Evolutionary conservation across 306 rosid species (phyloP).

Genomic region (Luffa acutangula): DNA sequence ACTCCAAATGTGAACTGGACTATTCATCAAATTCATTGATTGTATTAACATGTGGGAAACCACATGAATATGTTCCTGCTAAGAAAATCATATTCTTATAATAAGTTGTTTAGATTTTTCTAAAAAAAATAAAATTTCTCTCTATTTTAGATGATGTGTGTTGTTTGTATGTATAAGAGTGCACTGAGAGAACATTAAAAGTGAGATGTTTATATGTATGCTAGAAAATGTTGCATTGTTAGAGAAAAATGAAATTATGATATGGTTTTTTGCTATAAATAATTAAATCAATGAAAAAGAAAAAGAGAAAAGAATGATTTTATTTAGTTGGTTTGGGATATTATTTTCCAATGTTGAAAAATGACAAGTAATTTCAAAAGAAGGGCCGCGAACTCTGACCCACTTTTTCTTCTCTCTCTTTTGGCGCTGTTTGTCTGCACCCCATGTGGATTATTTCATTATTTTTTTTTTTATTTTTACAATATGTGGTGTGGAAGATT

Average conservation of each 20-base stretch:
- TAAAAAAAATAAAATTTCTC: neutral
- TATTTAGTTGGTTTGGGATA: neutral
- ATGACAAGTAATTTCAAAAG: neutral
- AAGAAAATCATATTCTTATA: neutral
- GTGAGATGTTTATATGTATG: neutral
- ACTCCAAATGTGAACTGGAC: neutral
- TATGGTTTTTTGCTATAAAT: neutral
- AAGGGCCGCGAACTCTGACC: slow-evolving; percentile 8
- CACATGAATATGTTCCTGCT: neutral
- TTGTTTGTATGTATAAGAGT: neutral
- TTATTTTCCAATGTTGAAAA: neutral
- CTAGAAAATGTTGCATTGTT: neutral
- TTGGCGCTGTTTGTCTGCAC: neutral
- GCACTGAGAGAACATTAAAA: neutral
- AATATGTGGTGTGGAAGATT: too few relatives aligned
- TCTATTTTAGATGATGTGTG: neutral
- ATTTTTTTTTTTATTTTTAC: too few relatives aligned
- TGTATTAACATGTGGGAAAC: neutral
- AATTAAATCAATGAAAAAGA: neutral
- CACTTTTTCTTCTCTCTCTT: neutral
- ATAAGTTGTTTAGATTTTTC: neutral
- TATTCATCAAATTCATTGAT: neutral
- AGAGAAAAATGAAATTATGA: neutral
- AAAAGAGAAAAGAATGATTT: neutral
- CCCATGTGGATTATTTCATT: neutral